Conservation (phyloP, 169 alveolate species). For the Babesia microti region DNA sequence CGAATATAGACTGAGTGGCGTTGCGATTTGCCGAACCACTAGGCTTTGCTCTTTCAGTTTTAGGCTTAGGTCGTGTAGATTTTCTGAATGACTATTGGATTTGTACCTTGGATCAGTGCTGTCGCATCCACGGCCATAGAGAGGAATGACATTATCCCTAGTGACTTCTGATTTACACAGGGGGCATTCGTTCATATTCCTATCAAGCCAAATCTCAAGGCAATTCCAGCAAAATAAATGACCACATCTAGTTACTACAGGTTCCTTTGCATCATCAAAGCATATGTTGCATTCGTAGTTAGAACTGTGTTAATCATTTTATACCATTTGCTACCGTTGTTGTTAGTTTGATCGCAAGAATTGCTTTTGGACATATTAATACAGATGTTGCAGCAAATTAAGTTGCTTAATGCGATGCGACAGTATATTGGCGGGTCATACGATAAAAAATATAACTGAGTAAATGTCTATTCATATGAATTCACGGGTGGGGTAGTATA, state of each 20-base stretch:
- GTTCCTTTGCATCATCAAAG: conserved; percentile 90
- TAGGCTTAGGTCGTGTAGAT: conserved; percentile 39
- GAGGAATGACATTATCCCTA: conserved; percentile 80
- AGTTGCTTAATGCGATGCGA: too few relatives aligned
- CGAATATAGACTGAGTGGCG: too few relatives aligned
- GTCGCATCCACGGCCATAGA: conserved; percentile 72
- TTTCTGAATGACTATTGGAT: conserved; percentile 3
- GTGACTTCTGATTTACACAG: conserved; percentile 86
- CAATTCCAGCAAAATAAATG: conserved; percentile 93
- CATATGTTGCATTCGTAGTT: conserved; percentile 92
- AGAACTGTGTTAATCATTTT: conserved; percentile 17
- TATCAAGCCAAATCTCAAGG: conserved; percentile 81
- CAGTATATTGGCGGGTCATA: too few relatives aligned
- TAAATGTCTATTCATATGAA: too few relatives aligned
- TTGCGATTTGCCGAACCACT: too few relatives aligned
- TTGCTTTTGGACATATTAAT: too few relatives aligned
- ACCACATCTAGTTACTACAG: conserved; percentile 94
- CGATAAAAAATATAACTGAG: too few relatives aligned
- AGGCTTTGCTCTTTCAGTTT: conserved; percentile 28
- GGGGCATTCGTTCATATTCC: conserved; percentile 82
- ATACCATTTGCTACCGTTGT: too few relatives aligned
- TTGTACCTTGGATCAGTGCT: conserved; percentile 60
- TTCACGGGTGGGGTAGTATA: too few relatives aligned
- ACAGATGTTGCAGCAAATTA: too few relatives aligned
- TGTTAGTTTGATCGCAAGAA: too few relatives aligned